Evolutionary conservation across 768 basidiomycete species (phyloP).

Genomic region (Xerocomus brunneocitrinus): DNA sequence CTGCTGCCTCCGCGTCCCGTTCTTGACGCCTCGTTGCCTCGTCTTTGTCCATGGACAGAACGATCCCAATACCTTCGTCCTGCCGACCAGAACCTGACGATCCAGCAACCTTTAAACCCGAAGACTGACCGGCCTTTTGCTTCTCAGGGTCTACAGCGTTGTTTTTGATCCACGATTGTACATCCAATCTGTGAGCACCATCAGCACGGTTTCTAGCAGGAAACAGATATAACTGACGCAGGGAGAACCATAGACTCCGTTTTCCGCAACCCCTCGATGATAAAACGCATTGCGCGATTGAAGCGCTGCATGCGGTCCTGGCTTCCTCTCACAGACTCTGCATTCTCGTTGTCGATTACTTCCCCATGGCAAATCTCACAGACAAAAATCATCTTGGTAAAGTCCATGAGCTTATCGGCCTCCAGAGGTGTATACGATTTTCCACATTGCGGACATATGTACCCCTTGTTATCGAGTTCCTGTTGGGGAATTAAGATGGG

Average conservation of each 20-base stretch:
- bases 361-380: conserved; percentile 89
- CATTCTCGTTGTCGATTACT: conserved; percentile 87
- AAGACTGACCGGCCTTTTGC: conserved; percentile 47
- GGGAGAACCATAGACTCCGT: conserved; percentile 86
- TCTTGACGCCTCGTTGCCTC: conserved; percentile 69
- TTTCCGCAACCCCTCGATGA: conserved; percentile 82
- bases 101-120: conserved; percentile 71
- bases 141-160: conserved; percentile 63
- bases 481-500: conserved; percentile 28
- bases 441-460: conserved; percentile 87
- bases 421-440: conserved; percentile 84
- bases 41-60: conserved; percentile 88
- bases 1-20: conserved; percentile 75
- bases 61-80: conserved; percentile 78
- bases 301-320: conserved; percentile 96
- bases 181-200: conserved; percentile 60
- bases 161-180: conserved; percentile 74
- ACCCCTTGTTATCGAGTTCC: conserved; percentile 98
- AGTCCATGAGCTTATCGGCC: conserved; percentile 79
- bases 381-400: conserved; percentile 55
- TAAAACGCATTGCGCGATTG: conserved; percentile 84
- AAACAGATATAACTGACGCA: conserved; percentile 47
- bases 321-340: conserved; percentile 76
- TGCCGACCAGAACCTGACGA: conserved; percentile 52
- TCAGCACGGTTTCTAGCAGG: neutral